A percentile compares a stretch with the other conserved stretches of the same genome.
phyloP scores from a whole-genome alignment of 2,329 filamentous ascomycete genomes.

The Scedosporium minutisporum region DNA sequence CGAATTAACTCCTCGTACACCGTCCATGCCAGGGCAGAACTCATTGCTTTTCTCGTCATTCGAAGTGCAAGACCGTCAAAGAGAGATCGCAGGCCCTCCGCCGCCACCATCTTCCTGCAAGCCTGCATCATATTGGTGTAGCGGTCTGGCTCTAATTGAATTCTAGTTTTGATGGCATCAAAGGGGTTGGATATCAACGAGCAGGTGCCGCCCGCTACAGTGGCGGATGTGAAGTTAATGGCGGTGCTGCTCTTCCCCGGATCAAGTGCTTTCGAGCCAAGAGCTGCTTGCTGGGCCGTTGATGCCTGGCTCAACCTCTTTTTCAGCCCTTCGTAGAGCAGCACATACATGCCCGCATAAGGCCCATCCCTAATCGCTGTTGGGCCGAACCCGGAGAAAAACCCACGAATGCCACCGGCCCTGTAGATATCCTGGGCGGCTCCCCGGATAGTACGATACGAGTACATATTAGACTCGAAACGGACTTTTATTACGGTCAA shows the following conservation, averaged over 20 bases:
- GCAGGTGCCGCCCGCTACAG: constrained; percentile 69
- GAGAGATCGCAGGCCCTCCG: constrained; percentile 72
- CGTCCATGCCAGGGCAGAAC: constrained; percentile 93
- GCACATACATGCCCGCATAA: constrained; percentile 87
- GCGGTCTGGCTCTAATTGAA: constrained; percentile 76
- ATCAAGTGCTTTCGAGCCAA: too few species aligned
- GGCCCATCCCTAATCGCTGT: constrained; percentile 92
- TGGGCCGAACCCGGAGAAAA: constrained; percentile 89
- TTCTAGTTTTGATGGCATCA: constrained; percentile 88
- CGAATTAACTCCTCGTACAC: constrained; percentile 89
- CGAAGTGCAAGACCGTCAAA: constrained; percentile 79
- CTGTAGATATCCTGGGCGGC: constrained; percentile 67
- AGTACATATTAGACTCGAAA: constrained; percentile 81
- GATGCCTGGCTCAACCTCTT: constrained; percentile 36
- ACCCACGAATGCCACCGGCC: constrained; percentile 67
- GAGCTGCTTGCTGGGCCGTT: constrained; percentile 1
- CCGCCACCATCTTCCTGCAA: constrained; percentile 63
- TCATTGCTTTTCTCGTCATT: constrained; percentile 85
- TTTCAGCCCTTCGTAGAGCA: constrained; percentile 86
- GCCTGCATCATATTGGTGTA: constrained; percentile 81
- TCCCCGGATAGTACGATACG: constrained; percentile 64
- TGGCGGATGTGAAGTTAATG: constrained; percentile 80
- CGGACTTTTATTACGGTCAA: constrained; percentile 94
- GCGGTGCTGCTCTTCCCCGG: constrained; percentile 7
- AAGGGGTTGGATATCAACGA: constrained; percentile 93